Percentiles rank a stretch among this genome's conserved stretches.
These are phyloP conservation scores for Huntiella omanensis DNA, from an alignment of 2,329 filamentous ascomycete genomes.

Conservation along the genomic window DNA sequence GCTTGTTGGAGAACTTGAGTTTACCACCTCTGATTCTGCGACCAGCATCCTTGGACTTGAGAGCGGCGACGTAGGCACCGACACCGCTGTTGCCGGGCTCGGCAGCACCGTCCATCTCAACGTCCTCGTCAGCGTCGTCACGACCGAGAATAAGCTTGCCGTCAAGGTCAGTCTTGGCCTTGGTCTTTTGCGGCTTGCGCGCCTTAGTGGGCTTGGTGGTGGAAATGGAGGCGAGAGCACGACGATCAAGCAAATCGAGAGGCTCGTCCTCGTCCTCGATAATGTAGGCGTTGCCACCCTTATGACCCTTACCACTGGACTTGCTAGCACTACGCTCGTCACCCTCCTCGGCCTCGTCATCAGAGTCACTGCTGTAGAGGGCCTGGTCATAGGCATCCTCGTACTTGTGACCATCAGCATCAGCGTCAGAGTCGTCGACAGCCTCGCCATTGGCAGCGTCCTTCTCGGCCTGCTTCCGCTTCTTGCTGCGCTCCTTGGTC, in stretches of 20 bases:
- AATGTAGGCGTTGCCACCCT: conserved; percentile 61
- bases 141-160: conserved; percentile 62
- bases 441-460: conserved; percentile 23
- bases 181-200: conserved; percentile 35
- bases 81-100: conserved; percentile 35
- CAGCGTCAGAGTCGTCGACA: conserved; percentile 14
- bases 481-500: conserved; percentile 76
- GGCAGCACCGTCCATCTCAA: conserved; percentile 48
- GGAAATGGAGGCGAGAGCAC: conserved; percentile 80
- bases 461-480: conserved; percentile 58
- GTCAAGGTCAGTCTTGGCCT: conserved; percentile 54
- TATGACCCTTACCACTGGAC: conserved; percentile 22
- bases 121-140: conserved; percentile 32
- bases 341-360: conserved; percentile 32
- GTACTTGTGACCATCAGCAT: conserved; percentile 38
- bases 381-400: conserved; percentile 91
- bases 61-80: conserved; percentile 49
- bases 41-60: conserved; percentile 47
- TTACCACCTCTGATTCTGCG: conserved; percentile 46
- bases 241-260: conserved; percentile 77
- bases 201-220: conserved; percentile 62
- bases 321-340: conserved; percentile 13
- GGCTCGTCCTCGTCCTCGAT: conserved; percentile 89
- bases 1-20: conserved; percentile 53
- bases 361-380: conserved; percentile 66